Percentiles rank a stretch among this genome's conserved stretches.
phyloP scores from a whole-genome alignment of 148 eudicot genomes.

The Rheum nobile region DNA sequence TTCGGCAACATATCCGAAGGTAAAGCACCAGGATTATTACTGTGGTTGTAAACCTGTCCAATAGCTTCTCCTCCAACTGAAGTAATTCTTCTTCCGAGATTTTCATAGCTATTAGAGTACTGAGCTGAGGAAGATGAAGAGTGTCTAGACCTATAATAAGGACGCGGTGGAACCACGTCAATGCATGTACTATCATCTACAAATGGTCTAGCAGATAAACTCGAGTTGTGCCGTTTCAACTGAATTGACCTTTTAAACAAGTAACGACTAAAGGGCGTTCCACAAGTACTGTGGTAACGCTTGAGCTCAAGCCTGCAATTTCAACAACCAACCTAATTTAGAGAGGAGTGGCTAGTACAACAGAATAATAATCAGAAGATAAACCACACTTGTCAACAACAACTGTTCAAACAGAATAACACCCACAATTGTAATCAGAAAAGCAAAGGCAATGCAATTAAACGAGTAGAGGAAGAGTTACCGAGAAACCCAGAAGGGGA shows the following conservation, averaged over 20 bases:
- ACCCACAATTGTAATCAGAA: background rate
- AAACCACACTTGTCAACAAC: too few relatives aligned
- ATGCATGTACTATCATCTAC: slow-evolving; percentile 15
- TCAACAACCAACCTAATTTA: slow-evolving; percentile 7
- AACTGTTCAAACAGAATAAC: background rate
- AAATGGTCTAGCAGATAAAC: slow-evolving; percentile 14
- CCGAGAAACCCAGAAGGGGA: slow-evolving; percentile 32
- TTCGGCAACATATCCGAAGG: slow-evolving; percentile 1
- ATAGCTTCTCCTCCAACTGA: background rate
- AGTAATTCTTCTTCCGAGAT: background rate
- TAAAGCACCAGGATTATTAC: background rate
- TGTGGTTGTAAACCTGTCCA: background rate
- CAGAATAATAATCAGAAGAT: background rate
- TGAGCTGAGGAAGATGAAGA: background rate
- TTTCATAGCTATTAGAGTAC: background rate
- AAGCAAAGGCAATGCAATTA: background rate
- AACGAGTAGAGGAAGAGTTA: slow-evolving; percentile 8
- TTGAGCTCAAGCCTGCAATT: slow-evolving; percentile 39
- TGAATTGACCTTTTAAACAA: slow-evolving; percentile 15
- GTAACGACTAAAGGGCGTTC: slow-evolving; percentile 12
- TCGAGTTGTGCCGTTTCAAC: slow-evolving; percentile 17
- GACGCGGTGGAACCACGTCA: background rate
- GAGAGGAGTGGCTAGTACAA: background rate
- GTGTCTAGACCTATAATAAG: background rate
- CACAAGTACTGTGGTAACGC: slow-evolving; percentile 11